A percentile compares a stretch with the other conserved stretches of the same genome.
Conservation (phyloP, 2,329 filamentous ascomycete species). For the Diaporthe longicolla region DNA sequence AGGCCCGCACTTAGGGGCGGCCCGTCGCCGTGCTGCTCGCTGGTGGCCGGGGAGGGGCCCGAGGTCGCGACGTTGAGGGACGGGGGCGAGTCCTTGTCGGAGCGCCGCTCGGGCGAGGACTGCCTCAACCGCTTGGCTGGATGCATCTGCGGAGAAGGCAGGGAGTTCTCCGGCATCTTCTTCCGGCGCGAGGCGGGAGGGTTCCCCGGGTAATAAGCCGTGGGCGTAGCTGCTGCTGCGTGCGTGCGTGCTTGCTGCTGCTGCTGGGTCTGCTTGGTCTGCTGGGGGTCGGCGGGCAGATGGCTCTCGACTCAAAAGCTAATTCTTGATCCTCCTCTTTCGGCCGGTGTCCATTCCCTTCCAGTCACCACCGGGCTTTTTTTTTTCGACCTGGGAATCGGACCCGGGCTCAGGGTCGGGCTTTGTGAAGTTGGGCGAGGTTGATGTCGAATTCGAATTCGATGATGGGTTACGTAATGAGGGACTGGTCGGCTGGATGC, state of each 20-base stretch:
- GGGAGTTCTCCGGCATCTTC: slow-evolving; percentile 62
- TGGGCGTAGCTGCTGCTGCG: slow-evolving; percentile 4
- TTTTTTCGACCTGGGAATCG: neutral
- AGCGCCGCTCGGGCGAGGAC: slow-evolving; percentile 57
- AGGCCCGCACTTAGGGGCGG: slow-evolving; percentile 47
- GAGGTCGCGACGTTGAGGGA: slow-evolving; percentile 55
- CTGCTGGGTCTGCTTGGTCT: too few species aligned
- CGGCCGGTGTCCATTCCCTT: slow-evolving; percentile 29
- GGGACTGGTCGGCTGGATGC: slow-evolving; percentile 10
- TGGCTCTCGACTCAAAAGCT: slow-evolving; percentile 12
- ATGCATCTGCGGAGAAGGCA: slow-evolving; percentile 65
- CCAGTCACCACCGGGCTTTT: slow-evolving; percentile 10
- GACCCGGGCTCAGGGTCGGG: neutral
- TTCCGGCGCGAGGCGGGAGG: slow-evolving; percentile 21
- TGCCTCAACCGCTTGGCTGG: slow-evolving; percentile 71
- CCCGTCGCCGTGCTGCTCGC: slow-evolving; percentile 47
- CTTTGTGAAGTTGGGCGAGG: slow-evolving; percentile 12
- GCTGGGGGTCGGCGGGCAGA: neutral
- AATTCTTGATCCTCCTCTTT: slow-evolving; percentile 30
- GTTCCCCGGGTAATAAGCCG: neutral
- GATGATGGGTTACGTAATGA: slow-evolving; percentile 35
- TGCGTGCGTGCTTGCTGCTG: neutral
- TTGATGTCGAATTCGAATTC: slow-evolving; percentile 2
- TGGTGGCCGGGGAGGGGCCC: slow-evolving; percentile 54
- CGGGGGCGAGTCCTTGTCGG: slow-evolving; percentile 58